Conservation (phyloP, 495 filamentous ascomycete genomes). For the Recurvomyces mirabilis region DNA sequence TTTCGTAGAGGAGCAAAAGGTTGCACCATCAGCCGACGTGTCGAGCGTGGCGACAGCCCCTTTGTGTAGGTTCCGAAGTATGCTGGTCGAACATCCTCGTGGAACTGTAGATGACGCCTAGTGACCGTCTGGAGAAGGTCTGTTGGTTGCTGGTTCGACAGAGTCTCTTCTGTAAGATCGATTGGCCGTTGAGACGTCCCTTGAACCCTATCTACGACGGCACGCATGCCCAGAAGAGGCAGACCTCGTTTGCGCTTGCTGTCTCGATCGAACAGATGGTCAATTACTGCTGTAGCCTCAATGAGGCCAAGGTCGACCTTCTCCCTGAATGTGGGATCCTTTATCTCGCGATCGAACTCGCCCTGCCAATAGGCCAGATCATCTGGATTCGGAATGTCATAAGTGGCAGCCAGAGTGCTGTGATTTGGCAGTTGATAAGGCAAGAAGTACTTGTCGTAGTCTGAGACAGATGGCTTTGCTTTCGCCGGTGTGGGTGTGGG, state of each 20-base stretch:
- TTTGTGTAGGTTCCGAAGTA: slow-evolving; percentile 79
- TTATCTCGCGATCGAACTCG: slow-evolving; percentile 12
- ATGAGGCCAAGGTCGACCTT: slow-evolving; percentile 15
- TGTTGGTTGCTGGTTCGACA: slow-evolving; percentile 28
- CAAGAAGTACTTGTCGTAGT: slow-evolving; percentile 64
- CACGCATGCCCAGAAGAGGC: slow-evolving; percentile 43
- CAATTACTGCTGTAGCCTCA: slow-evolving; percentile 7
- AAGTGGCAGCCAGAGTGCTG: slow-evolving; percentile 21
- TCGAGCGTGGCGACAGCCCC: slow-evolving; percentile 35
- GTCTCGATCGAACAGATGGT: slow-evolving; percentile 31
- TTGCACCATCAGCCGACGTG: slow-evolving; percentile 53
- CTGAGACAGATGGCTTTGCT: slow-evolving; percentile 33
- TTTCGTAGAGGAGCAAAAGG: slow-evolving; percentile 54
- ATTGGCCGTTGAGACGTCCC: slow-evolving; percentile 33
- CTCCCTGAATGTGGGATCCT: slow-evolving; percentile 9
- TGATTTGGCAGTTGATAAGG: slow-evolving; percentile 32
- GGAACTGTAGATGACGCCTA: slow-evolving; percentile 70
- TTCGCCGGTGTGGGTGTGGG: slow-evolving; percentile 12
- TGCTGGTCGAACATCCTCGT: slow-evolving; percentile 78
- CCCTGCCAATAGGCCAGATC: slow-evolving; percentile 13
- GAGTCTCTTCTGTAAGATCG: slow-evolving; percentile 33
- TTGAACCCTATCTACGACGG: slow-evolving; percentile 47
- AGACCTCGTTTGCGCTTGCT: slow-evolving; percentile 36
- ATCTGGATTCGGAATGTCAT: slow-evolving; percentile 11
- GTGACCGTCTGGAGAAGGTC: slow-evolving; percentile 49